A percentile compares a stretch with the other conserved stretches of the same genome.
phyloP scores from a whole-genome alignment of 306 rosid species.

The Vigna hirtella region DNA sequence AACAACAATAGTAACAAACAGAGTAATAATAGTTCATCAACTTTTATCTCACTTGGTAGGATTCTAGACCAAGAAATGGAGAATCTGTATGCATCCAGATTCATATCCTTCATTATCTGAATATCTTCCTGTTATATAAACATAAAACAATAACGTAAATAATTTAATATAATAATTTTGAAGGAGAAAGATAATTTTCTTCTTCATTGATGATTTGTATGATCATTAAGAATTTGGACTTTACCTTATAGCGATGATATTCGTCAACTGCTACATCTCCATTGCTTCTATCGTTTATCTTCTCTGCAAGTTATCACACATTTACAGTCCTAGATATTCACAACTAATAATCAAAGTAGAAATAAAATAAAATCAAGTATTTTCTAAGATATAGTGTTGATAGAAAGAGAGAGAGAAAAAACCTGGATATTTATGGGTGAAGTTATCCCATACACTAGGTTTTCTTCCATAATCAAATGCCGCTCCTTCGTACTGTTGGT shows the following conservation, averaged over 20 bases:
- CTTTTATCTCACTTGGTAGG: slow-evolving; percentile 58
- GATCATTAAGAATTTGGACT: background rate
- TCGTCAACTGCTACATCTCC: slow-evolving; percentile 55
- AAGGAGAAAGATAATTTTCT: too few species aligned
- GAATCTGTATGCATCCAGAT: slow-evolving; percentile 66
- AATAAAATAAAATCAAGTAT: too few species aligned
- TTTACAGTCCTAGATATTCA: background rate
- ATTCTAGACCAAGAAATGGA: slow-evolving; percentile 81
- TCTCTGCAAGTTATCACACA: slow-evolving; percentile 43
- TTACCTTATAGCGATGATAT: slow-evolving; percentile 59
- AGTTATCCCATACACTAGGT: slow-evolving; percentile 60
- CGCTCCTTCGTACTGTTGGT: slow-evolving; percentile 65
- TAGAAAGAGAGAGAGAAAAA: too few species aligned
- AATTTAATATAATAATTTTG: background rate
- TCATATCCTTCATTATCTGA: slow-evolving; percentile 58
- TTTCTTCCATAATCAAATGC: slow-evolving; percentile 60
- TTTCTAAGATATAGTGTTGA: too few species aligned
- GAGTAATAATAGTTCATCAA: background rate
- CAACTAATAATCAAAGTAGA: too few species aligned
- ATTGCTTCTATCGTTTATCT: slow-evolving; percentile 48
- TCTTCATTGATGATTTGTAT: background rate
- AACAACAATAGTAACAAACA: background rate
- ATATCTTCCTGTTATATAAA: slow-evolving; percentile 62
- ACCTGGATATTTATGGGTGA: slow-evolving; percentile 52
- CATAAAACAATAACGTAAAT: too few species aligned